Evolutionary conservation across 495 filamentous ascomycete species (phyloP), one percentile per base, ranked within the genome.

Genomic region (Cercophora samala): DNA sequence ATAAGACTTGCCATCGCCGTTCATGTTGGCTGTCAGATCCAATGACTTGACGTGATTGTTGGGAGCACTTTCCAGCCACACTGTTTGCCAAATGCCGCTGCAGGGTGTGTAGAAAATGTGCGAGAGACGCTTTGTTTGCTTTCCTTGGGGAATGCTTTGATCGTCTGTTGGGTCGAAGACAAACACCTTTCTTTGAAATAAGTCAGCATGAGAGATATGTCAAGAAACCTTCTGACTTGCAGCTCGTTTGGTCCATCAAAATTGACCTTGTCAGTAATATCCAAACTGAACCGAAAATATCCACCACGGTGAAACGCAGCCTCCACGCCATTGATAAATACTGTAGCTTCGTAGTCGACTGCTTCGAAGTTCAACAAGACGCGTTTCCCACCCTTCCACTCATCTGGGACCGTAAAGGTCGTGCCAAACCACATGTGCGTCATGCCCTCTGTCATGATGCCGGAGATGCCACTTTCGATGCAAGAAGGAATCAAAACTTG

Each of bases 21-120:
- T 60, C 85, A 87, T 88, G 67, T 85, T 82, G 6, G 82, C 87
- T 3, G 78, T 70, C 1, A 90, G 60, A 52, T 89, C 83, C 21
- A 90, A 75, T 25, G 80, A 72, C 0, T 80, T 82, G 61, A 90
- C 83, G 70, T 88, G 77, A 62, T 82, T 81, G 1, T 75, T 65
- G 0, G 87, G 86, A 0, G 83, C 87, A 17, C 83, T 77, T 69
- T 91, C 88, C 1, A 90, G 76, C 88, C 88, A 91, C 1, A 90
- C 87, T 23, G 77, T 83, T 70, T 90, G 88, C 88, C 88, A 91
- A 59, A 91, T 91, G 2, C 88, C 88, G 46, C 82, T 84, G 74
- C 88, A 90, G 13, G 88, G 87, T 0, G 83, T 87, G 73, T 91
- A 91, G 72, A 89, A 91, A 60, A 91, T 90, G 68, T 90, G 88